Evolutionary conservation across 2,329 filamentous ascomycete species (phyloP).

Genomic region (Colletotrichum filicis): DNA sequence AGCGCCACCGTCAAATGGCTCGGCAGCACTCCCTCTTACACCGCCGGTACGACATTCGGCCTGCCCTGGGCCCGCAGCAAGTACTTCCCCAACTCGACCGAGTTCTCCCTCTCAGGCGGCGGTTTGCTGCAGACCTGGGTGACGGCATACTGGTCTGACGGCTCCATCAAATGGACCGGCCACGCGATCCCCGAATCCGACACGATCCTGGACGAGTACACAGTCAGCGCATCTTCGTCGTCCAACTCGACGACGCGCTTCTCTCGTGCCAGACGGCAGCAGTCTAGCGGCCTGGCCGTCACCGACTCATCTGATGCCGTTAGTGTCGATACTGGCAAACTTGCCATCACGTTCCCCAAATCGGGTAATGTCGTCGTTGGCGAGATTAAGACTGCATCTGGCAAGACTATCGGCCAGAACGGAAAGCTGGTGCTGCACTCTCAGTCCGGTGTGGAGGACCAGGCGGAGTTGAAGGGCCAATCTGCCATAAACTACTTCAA

Average conservation of each 20-base stretch:
- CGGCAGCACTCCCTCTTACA: conserved; percentile 48
- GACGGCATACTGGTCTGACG: conserved; percentile 69
- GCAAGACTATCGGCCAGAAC: conserved; percentile 55
- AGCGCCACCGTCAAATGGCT: conserved; percentile 50
- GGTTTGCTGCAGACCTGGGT: conserved; percentile 60
- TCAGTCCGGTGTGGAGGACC: conserved; percentile 56
- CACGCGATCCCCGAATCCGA: conserved; percentile 62
- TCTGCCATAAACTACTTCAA: conserved; percentile 52
- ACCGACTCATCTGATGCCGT: conserved; percentile 41
- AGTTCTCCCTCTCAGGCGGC: conserved; percentile 45
- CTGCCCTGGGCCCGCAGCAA: conserved; percentile 56
- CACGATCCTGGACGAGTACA: conserved; percentile 53
- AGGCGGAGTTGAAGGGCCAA: conserved; percentile 49
- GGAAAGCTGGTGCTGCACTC: conserved; percentile 65
- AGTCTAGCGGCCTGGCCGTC: conserved; percentile 39
- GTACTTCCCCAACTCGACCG: conserved; percentile 47
- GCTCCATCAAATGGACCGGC: conserved; percentile 70
- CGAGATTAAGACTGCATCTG: conserved; percentile 50
- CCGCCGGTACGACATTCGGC: conserved; percentile 54
- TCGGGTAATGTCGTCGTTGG: conserved; percentile 52
- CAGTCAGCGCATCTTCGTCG: conserved; percentile 37
- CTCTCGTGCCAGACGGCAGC: conserved; percentile 38
- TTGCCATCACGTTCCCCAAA: conserved; percentile 54
- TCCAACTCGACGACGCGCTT: conserved; percentile 39
- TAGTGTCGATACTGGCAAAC: conserved; percentile 56